phyloP scores from a whole-genome alignment of 352 stramenopile genomes.

The Globisporangium ultimum region DNA sequence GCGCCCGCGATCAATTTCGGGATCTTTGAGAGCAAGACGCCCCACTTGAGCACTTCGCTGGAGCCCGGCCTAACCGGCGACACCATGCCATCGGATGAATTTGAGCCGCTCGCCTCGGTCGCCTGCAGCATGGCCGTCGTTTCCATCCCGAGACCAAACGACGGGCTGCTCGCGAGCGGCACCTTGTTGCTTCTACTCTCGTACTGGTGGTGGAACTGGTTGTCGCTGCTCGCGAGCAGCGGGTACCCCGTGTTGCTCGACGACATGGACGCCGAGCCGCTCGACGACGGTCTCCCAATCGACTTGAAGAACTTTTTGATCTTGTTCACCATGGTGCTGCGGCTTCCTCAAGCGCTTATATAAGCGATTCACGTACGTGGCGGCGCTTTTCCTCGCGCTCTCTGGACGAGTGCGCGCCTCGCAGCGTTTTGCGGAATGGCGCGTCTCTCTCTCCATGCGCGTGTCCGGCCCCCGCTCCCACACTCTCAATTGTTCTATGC shows the following conservation, averaged over 20 bases:
- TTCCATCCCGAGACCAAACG: background rate
- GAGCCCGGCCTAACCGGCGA: background rate
- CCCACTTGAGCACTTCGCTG: constrained; percentile 29
- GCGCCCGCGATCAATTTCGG: constrained; percentile 43
- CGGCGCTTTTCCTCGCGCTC: too few relatives aligned
- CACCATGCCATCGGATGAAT: background rate
- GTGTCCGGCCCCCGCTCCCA: too few relatives aligned
- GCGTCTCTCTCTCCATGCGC: too few relatives aligned
- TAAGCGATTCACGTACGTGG: too few relatives aligned
- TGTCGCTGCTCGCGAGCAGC: constrained; percentile 15
- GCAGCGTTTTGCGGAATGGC: too few relatives aligned
- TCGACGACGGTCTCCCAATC: constrained; percentile 31
- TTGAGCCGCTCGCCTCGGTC: constrained; percentile 3
- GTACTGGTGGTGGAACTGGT: constrained; percentile 14
- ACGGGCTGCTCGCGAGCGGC: constrained; percentile 4
- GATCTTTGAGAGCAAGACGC: constrained; percentile 28
- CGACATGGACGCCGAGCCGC: background rate
- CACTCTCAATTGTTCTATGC: too few relatives aligned
- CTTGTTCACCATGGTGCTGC: constrained; percentile 47
- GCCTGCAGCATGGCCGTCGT: background rate
- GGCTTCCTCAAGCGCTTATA: background rate
- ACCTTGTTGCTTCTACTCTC: constrained; percentile 6
- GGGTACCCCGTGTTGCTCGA: constrained; percentile 1
- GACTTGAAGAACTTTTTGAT: constrained; percentile 48
- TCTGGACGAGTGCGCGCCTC: too few relatives aligned